A percentile compares a stretch with the other conserved stretches of the same genome.
phyloP scores from a whole-genome alignment of 768 basidiomycete species.

The Cystobasidiopsis lactophilus region DNA sequence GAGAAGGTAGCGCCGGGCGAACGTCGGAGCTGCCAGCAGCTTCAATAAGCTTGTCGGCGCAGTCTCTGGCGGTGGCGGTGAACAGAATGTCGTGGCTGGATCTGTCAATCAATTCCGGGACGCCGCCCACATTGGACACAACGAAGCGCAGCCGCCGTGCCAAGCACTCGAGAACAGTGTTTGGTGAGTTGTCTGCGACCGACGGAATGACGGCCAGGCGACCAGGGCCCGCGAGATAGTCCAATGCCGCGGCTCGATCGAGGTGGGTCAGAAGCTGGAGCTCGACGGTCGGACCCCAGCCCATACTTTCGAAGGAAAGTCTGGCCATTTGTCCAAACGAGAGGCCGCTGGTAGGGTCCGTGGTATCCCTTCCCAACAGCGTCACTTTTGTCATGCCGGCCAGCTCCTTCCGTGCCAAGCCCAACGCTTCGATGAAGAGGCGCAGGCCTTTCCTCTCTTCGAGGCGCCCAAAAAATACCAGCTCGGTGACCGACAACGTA shows the following conservation, averaged over 20 bases:
- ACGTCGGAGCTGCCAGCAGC: not conserved
- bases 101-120: slow-evolving; percentile 11
- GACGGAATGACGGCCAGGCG: slow-evolving; percentile 15
- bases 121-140: slow-evolving; percentile 10
- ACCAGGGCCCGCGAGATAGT: slow-evolving; percentile 5
- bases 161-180: slow-evolving; percentile 16
- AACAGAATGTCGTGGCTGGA: slow-evolving; percentile 7
- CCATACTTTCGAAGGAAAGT: slow-evolving; percentile 7
- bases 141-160: slow-evolving; percentile 11
- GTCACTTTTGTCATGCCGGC: slow-evolving; percentile 1
- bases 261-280: not conserved
- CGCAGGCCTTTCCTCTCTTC: slow-evolving; percentile 15
- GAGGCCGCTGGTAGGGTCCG: slow-evolving; percentile 7
- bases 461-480: slow-evolving; percentile 16
- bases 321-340: slow-evolving; percentile 9
- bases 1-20: not conserved
- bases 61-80: slow-evolving; percentile 1
- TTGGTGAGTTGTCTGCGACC: slow-evolving; percentile 15
- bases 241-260: slow-evolving; percentile 10
- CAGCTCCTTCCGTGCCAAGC: not conserved
- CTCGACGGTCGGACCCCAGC: not conserved
- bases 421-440: slow-evolving; percentile 9
- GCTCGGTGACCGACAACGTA: not conserved
- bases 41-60: not conserved
- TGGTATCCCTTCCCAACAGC: slow-evolving; percentile 13